Conservation (phyloP, 306 rosid genomes). For the Pachyrhizus erosus region DNA sequence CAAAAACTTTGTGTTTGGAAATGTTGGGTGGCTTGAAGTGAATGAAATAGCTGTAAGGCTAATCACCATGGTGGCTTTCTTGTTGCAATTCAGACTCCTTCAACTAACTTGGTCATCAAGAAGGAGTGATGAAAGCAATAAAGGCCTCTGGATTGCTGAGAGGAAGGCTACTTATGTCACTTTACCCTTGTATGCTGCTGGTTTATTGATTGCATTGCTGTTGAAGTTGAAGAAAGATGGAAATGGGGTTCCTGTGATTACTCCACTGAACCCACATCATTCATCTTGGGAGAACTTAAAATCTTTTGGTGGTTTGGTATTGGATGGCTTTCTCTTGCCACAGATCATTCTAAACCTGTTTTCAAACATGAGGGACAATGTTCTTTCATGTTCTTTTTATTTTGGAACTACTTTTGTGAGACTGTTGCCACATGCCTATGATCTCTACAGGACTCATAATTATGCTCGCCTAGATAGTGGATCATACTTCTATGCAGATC, state of each 20-base stretch:
- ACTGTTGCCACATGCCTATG: conserved; percentile 65
- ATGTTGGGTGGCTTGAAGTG: conserved; percentile 60
- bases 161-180: conserved; percentile 42
- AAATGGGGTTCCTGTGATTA: neutral
- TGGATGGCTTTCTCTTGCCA: conserved; percentile 71
- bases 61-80: conserved; percentile 58
- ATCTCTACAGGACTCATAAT: conserved; percentile 55
- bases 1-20: conserved; percentile 38
- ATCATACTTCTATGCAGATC: conserved; percentile 54
- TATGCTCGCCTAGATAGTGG: conserved; percentile 16
- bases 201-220: conserved; percentile 45
- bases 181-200: conserved; percentile 46
- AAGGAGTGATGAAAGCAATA: conserved; percentile 36
- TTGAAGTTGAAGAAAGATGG: conserved; percentile 29
- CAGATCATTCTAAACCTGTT: conserved; percentile 62
- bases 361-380: conserved; percentile 44
- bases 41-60: conserved; percentile 58
- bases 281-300: conserved; percentile 51
- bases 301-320: conserved; percentile 55
- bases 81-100: conserved; percentile 64
- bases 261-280: neutral
- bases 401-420: conserved; percentile 66
- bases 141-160: conserved; percentile 53
- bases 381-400: conserved; percentile 58
- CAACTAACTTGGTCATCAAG: conserved; percentile 63